These are phyloP conservation scores for Neurospora sp. DNA, from an alignment of 495 filamentous ascomycete genomes.

Conservation along the genomic window DNA sequence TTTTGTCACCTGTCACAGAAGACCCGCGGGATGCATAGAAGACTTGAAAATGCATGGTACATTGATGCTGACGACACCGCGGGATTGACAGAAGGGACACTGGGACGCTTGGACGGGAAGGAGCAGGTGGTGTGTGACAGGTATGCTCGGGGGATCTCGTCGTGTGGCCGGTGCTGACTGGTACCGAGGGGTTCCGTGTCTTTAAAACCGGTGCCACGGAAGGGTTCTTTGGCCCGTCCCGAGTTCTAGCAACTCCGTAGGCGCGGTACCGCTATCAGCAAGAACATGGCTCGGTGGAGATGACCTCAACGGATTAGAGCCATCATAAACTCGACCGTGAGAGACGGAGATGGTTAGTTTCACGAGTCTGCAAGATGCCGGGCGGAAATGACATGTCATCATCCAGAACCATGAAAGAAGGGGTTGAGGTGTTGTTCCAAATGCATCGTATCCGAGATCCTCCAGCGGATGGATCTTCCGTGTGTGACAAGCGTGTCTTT, in stretches of 20 bases:
- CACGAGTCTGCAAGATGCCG: background rate
- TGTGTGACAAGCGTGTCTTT: background rate
- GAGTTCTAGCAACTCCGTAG: background rate
- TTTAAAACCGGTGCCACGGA: constrained; percentile 37
- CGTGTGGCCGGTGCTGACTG: constrained; percentile 25
- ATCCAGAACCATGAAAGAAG: background rate
- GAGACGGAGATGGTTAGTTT: constrained; percentile 50
- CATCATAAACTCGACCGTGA: constrained; percentile 58
- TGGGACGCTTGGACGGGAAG: constrained; percentile 36
- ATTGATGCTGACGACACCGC: constrained; percentile 9
- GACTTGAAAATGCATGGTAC: constrained; percentile 16
- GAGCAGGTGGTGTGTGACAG: constrained; percentile 64
- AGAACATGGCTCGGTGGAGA: background rate
- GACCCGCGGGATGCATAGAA: background rate
- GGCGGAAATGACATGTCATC: background rate
- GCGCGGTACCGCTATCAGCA: background rate
- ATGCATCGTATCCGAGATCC: background rate
- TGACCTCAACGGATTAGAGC: constrained; percentile 44
- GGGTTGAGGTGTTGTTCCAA: background rate
- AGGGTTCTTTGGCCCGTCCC: constrained; percentile 19
- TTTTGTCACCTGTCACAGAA: background rate
- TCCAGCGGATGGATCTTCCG: background rate
- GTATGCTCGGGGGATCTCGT: constrained; percentile 46
- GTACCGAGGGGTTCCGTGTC: constrained; percentile 44
- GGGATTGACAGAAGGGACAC: background rate